Evolutionary conservation across 192 early-diverging fungal species (phyloP).

Genomic region (Umbelopsis vinacea): DNA sequence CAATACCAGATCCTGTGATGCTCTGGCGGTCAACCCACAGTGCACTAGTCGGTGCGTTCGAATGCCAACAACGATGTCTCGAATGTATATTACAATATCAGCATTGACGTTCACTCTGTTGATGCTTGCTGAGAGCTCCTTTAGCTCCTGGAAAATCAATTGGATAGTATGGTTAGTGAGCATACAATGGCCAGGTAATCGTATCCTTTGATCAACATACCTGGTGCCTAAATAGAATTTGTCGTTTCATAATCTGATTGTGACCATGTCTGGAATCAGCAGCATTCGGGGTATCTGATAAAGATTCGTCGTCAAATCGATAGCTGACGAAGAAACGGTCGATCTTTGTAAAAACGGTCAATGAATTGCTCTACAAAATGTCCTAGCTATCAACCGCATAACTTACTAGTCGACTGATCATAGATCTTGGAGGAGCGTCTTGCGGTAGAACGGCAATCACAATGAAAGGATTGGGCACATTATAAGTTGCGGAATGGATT

Average conservation of each 20-base stretch:
- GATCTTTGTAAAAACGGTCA: conserved; percentile 7
- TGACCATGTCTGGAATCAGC: neutral
- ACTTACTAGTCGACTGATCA: conserved; percentile 35
- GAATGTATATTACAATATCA: conserved; percentile 58
- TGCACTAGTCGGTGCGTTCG: conserved; percentile 58
- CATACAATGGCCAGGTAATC: neutral
- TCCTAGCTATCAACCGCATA: neutral
- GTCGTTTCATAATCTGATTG: conserved; percentile 1
- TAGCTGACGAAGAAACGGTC: conserved; percentile 40
- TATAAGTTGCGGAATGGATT: conserved; percentile 29
- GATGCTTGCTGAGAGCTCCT: conserved; percentile 47
- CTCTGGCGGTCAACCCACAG: conserved; percentile 56
- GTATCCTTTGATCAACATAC: conserved; percentile 2
- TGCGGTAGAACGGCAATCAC: conserved; percentile 33
- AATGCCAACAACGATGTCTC: conserved; percentile 62
- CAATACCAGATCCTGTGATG: conserved; percentile 52
- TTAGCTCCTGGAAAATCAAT: conserved; percentile 44
- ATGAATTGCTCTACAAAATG: neutral
- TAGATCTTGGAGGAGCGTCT: conserved; percentile 15
- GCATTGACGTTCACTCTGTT: conserved; percentile 51
- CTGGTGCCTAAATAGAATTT: conserved; percentile 21
- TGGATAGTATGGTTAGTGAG: neutral
- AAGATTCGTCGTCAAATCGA: conserved; percentile 30
- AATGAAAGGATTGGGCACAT: conserved; percentile 35
- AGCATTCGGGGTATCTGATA: conserved; percentile 10